Evolutionary conservation across 371 early-diverging fungal genomes (phyloP).

Genomic region (Mucor sp.): DNA sequence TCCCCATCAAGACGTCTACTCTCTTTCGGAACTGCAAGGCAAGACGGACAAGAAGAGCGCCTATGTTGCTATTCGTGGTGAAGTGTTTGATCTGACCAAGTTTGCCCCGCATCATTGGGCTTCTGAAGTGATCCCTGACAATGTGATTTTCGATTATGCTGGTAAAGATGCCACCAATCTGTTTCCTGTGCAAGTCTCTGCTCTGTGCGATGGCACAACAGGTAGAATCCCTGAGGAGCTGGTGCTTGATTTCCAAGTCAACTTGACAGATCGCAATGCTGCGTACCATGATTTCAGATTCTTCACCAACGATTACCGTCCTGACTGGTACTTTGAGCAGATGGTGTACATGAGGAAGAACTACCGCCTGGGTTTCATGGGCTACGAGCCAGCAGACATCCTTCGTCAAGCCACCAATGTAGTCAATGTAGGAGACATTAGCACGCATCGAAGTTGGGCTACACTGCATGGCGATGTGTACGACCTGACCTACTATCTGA

Average conservation of each 20-base stretch:
- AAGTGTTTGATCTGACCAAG: constrained; percentile 62
- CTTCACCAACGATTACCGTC: constrained; percentile 37
- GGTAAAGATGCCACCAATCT: constrained; percentile 62
- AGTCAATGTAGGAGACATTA: constrained; percentile 43
- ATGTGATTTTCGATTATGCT: constrained; percentile 55
- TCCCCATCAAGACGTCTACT: constrained; percentile 72
- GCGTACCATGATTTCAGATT: constrained; percentile 38
- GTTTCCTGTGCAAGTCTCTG: constrained; percentile 71
- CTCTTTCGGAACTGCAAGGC: constrained; percentile 50
- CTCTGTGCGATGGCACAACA: constrained; percentile 32
- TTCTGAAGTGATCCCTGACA: constrained; percentile 45
- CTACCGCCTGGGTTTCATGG: constrained; percentile 37
- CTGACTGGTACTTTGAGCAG: constrained; percentile 40
- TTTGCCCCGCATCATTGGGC: constrained; percentile 57
- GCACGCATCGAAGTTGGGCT: constrained; percentile 47
- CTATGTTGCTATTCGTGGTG: constrained; percentile 63
- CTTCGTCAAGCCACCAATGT: constrained; percentile 32
- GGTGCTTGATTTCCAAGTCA: constrained; percentile 33
- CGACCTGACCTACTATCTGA: constrained; percentile 47
- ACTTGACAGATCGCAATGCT: constrained; percentile 34
- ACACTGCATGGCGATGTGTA: constrained; percentile 46
- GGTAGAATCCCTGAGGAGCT: constrained; percentile 31
- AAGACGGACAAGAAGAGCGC: constrained; percentile 40
- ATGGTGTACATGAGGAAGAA: constrained; percentile 37
- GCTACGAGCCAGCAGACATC: constrained; percentile 34